Percentiles rank a stretch among this genome's conserved stretches.
Conservation (phyloP, 2,329 filamentous ascomycete genomes). For the Penicillium expansum region DNA sequence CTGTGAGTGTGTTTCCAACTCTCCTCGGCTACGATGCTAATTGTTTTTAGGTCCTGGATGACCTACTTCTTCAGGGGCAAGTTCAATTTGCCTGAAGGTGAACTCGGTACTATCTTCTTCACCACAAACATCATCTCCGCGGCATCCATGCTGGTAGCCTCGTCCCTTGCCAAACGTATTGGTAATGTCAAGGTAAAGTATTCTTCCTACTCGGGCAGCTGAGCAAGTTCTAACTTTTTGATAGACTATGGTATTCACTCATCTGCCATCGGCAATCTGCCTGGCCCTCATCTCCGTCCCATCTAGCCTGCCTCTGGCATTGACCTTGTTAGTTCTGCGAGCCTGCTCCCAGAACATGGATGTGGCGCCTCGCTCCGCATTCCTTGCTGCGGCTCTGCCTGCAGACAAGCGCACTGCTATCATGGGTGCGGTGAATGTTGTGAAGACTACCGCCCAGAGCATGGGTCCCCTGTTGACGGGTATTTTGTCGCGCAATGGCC, state of each 20-base stretch:
- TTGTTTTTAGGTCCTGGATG: slow-evolving; percentile 44
- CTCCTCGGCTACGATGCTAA: slow-evolving; percentile 28
- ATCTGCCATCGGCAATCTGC: slow-evolving; percentile 66
- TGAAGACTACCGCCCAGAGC: slow-evolving; percentile 64
- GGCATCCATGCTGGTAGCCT: slow-evolving; percentile 51
- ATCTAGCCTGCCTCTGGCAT: slow-evolving; percentile 51
- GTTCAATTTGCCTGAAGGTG: slow-evolving; percentile 52
- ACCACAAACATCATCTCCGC: slow-evolving; percentile 45
- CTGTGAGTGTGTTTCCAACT: slow-evolving; percentile 46
- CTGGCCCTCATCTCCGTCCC: slow-evolving; percentile 63
- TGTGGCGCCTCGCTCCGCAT: slow-evolving; percentile 65
- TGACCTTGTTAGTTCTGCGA: slow-evolving; percentile 61
- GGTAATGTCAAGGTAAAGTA: slow-evolving; percentile 49
- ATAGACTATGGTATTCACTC: slow-evolving; percentile 72
- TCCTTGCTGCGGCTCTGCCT: slow-evolving; percentile 63
- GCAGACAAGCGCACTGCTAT: slow-evolving; percentile 67
- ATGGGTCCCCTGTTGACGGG: slow-evolving; percentile 64
- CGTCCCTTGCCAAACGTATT: slow-evolving; percentile 63
- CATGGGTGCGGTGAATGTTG: slow-evolving; percentile 67
- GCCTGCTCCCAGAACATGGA: slow-evolving; percentile 68
- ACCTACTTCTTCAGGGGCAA: slow-evolving; percentile 58
- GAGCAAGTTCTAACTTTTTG: slow-evolving; percentile 9
- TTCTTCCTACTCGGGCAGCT: slow-evolving; percentile 1
- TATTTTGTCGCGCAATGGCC: slow-evolving; percentile 53
- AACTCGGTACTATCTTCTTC: slow-evolving; percentile 55